Base-by-base conservation (phyloP, 306 rosid species). In the Cucumis melo region DNA sequence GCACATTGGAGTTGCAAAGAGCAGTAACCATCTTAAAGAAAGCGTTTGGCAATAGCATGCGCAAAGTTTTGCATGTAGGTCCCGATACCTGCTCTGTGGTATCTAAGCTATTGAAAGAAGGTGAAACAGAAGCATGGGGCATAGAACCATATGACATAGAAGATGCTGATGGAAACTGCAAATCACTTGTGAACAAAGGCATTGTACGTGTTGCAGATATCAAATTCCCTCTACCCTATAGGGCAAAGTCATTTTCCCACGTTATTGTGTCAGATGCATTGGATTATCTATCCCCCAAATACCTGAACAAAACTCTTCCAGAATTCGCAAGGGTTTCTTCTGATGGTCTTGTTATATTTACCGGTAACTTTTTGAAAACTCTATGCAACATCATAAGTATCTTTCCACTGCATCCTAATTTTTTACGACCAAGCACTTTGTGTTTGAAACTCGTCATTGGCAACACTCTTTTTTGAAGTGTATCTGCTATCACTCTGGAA, bases 81-180 rank as follows among this genome's bases (percentile, higher is more conserved):
- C 97, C 97, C 2, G 96, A 93, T 56, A 87, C 89, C 77, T 93
- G 98, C 78, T 89, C 90, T 39, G 93, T 89, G 76, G 96, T 89
- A 60, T 87, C 93, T 71, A 81, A 81, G 44, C 86, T 93, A 59
- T 71, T 89, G 62, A 88, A 84, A 82, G 92, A 88, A 81, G 87
- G 86, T 54, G 98, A 89, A 87, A 84, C 85, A 56, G 98, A 89
- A 82, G 96, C 93, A 17, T 91, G 97, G 98, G 98, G 98, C 59
- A 82, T 91, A 62, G 97, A 93, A 77, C 97, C 98, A 16, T 93
- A 91, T 65, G 98, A 93, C 82, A 78, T 93, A 78, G 98, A 91
- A 81, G 96, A 91, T 68, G 91, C 78, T 57, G 92, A 89, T 85
- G 76, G 80, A 71, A 83, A 29, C 76, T 91, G 98, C 93, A 91